Conservation (phyloP, 768 basidiomycete genomes). For the Mycena vulgaris region DNA sequence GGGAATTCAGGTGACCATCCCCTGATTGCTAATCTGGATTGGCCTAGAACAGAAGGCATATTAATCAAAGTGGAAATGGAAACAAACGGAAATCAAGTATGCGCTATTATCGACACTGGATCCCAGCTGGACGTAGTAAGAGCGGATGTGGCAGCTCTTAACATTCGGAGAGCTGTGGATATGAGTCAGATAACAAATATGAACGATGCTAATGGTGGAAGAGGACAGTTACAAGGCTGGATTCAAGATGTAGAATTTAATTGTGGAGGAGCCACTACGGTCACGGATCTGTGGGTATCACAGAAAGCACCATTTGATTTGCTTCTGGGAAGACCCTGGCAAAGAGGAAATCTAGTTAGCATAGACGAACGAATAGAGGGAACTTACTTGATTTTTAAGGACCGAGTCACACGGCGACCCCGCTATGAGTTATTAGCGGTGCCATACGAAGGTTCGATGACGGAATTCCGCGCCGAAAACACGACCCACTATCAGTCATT, state of each 20-base stretch:
- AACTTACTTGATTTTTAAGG: conserved; percentile 33
- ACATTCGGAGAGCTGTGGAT: conserved; percentile 34
- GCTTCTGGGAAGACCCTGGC: conserved; percentile 42
- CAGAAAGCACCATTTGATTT: conserved; percentile 35
- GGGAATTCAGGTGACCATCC: neutral
- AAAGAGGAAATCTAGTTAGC: conserved; percentile 36
- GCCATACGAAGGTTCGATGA: neutral
- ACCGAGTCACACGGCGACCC: neutral
- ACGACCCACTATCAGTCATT: neutral
- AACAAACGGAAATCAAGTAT: conserved; percentile 30
- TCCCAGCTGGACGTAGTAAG: conserved; percentile 46
- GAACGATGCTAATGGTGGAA: conserved; percentile 49
- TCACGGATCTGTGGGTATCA: conserved; percentile 43
- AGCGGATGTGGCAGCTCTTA: conserved; percentile 18
- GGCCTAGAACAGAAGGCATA: conserved; percentile 1
- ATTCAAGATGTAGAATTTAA: conserved; percentile 39
- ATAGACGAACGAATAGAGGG: conserved; percentile 41
- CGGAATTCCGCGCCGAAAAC: neutral
- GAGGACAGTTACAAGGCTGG: conserved; percentile 39
- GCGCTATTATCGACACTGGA: conserved; percentile 46
- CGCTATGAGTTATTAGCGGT: conserved; percentile 23
- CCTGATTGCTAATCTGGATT: neutral
- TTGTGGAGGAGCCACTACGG: conserved; percentile 41
- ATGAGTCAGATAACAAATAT: conserved; percentile 29
- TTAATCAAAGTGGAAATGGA: conserved; percentile 41